Evolutionary conservation across 306 rosid genomes (phyloP).

Genomic region (Vigna unguiculata): DNA sequence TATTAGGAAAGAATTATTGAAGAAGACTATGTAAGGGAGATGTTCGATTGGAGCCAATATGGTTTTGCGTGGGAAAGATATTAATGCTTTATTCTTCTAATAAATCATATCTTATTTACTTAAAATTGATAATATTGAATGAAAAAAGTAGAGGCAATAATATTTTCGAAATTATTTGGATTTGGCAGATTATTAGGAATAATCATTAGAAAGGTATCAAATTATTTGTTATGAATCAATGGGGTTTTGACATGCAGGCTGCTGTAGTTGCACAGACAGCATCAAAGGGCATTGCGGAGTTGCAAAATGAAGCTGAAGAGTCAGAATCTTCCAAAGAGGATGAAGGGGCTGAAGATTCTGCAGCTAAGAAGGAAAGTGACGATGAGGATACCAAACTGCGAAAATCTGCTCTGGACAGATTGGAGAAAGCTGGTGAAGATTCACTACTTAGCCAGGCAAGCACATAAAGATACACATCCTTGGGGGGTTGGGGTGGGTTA

Average conservation of each 20-base stretch:
- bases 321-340: slow-evolving; percentile 64
- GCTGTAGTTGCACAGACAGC: slow-evolving; percentile 89
- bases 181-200: slow-evolving; percentile 9
- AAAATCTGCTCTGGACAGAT: slow-evolving; percentile 75
- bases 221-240: slow-evolving; percentile 33
- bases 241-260: slow-evolving; percentile 68
- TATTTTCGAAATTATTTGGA: neutral
- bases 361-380: slow-evolving; percentile 55
- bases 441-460: slow-evolving; percentile 89
- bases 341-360: slow-evolving; percentile 57
- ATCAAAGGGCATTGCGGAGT: slow-evolving; percentile 75
- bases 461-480: neutral
- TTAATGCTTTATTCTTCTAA: slow-evolving; percentile 3
- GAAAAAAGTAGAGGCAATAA: slow-evolving; percentile 2
- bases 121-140: neutral
- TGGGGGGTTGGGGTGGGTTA: neutral
- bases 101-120: neutral
- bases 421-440: slow-evolving; percentile 96
- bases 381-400: slow-evolving; percentile 61
- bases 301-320: slow-evolving; percentile 61
- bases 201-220: neutral
- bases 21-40: neutral
- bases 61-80: slow-evolving; percentile 10
- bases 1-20: neutral
- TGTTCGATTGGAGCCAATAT: neutral